Percentiles rank a stretch among this genome's conserved stretches.
These are phyloP conservation scores for Sporothrix globosa DNA, from an alignment of 2,329 filamentous ascomycete species.

Conservation along the genomic window DNA sequence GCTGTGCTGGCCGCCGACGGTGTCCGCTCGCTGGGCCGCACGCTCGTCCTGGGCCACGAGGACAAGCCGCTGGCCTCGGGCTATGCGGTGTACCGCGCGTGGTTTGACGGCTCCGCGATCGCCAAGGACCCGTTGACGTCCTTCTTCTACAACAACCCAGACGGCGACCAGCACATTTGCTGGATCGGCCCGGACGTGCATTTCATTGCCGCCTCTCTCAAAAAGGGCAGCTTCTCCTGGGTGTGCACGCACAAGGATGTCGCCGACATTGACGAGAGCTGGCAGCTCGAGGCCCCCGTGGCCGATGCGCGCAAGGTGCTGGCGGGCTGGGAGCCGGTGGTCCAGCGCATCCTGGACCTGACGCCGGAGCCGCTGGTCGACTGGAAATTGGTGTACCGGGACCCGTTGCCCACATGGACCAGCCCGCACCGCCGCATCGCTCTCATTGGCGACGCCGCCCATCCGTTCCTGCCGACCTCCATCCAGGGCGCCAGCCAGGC, in stretches of 20 bases:
- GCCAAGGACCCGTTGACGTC: constrained; percentile 37
- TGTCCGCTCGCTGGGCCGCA: constrained; percentile 52
- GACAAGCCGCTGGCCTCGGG: constrained; percentile 51
- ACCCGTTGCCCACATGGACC: constrained; percentile 50
- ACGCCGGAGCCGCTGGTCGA: constrained; percentile 49
- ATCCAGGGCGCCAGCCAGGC: constrained; percentile 55
- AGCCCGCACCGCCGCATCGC: constrained; percentile 47
- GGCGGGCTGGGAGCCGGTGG: constrained; percentile 54
- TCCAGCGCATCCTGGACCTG: constrained; percentile 49
- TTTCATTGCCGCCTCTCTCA: constrained; percentile 57
- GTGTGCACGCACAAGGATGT: constrained; percentile 56
- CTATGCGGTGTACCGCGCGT: constrained; percentile 53
- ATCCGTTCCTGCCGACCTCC: constrained; percentile 54
- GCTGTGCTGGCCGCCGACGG: constrained; percentile 56
- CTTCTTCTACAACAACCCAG: constrained; percentile 36
- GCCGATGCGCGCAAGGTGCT: constrained; percentile 48
- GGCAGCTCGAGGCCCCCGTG: constrained; percentile 48
- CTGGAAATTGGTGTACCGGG: constrained; percentile 49
- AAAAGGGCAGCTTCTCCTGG: constrained; percentile 59
- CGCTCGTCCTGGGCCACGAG: constrained; percentile 50
- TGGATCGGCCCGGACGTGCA: constrained; percentile 59
- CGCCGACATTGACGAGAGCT: constrained; percentile 52
- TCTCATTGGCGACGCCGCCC: constrained; percentile 55
- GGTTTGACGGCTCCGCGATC: constrained; percentile 43
- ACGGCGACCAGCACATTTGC: constrained; percentile 55